Evolutionary conservation across 2,329 filamentous ascomycete genomes (phyloP).

Genomic region (Fusarium armeniacum): DNA sequence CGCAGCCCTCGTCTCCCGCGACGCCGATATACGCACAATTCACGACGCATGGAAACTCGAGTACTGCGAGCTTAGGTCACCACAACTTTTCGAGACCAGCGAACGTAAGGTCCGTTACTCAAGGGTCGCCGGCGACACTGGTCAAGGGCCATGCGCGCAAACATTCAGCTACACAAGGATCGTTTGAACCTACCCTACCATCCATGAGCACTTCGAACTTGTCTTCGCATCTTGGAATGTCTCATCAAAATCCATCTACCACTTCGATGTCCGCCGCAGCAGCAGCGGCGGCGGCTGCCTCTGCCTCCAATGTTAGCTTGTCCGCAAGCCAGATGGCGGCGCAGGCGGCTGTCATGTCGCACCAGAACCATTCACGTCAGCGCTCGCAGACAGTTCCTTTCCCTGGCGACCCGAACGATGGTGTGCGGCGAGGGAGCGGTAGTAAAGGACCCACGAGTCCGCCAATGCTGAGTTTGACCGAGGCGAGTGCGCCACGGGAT

Average conservation of each 20-base stretch:
- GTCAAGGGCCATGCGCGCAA: conserved; percentile 69
- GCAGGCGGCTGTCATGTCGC: conserved; percentile 80
- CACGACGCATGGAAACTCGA: conserved; percentile 62
- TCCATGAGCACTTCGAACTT: conserved; percentile 70
- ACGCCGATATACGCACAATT: conserved; percentile 66
- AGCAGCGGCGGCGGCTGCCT: conserved; percentile 56
- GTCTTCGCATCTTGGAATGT: conserved; percentile 64
- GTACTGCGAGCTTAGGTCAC: conserved; percentile 58
- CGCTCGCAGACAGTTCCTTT: conserved; percentile 81
- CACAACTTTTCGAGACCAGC: conserved; percentile 71
- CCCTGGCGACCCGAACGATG: conserved; percentile 62
- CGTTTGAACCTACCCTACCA: conserved; percentile 81
- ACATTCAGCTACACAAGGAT: conserved; percentile 80
- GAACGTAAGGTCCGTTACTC: conserved; percentile 50
- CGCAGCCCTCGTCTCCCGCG: conserved; percentile 53
- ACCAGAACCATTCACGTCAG: conserved; percentile 70
- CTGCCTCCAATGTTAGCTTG: conserved; percentile 57
- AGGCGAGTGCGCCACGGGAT: conserved; percentile 73
- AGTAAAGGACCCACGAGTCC: conserved; percentile 69
- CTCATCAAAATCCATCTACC: conserved; percentile 50
- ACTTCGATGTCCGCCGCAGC: conserved; percentile 40
- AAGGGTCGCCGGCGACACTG: conserved; percentile 52
- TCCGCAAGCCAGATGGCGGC: conserved; percentile 84
- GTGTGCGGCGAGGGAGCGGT: conserved; percentile 60
- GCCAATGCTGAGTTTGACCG: conserved; percentile 73